These are phyloP conservation scores for Plectranthus barbatus DNA, from an alignment of 257 asterid species.

Conservation along the genomic window DNA sequence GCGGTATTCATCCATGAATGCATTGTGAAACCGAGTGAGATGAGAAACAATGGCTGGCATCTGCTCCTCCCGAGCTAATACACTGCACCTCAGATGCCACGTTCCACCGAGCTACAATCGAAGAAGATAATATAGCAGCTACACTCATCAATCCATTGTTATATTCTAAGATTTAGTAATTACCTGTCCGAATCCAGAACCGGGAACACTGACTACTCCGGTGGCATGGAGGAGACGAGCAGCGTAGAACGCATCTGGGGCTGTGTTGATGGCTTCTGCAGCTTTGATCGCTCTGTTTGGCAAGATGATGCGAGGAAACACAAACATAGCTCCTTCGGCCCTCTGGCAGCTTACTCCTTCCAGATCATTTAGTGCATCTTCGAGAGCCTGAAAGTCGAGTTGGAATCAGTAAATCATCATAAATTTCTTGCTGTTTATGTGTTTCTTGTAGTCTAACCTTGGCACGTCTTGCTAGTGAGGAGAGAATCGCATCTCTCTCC, in stretches of 20 bases:
- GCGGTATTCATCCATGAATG: constrained; percentile 71
- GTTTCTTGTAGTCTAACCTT: constrained; percentile 44
- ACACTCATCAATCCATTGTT: too few species aligned
- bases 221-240: constrained; percentile 74
- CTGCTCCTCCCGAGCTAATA: constrained; percentile 83
- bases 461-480: constrained; percentile 87
- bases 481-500: constrained; percentile 78
- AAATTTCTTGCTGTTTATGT: neutral
- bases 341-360: constrained; percentile 89
- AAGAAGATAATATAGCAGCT: too few species aligned
- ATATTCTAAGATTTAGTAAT: neutral
- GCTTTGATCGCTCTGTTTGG: constrained; percentile 81
- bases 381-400: constrained; percentile 48
- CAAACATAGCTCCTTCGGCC: constrained; percentile 98
- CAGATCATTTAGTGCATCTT: constrained; percentile 69
- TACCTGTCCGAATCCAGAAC: constrained; percentile 97
- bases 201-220: constrained; percentile 93
- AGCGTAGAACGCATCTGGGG: constrained; percentile 79
- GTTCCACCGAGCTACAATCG: constrained; percentile 66
- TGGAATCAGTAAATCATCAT: neutral
- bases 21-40: constrained; percentile 63
- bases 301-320: constrained; percentile 66
- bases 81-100: constrained; percentile 95
- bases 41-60: constrained; percentile 71
- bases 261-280: constrained; percentile 57